Percentiles rank a stretch among this genome's conserved stretches.
Evolutionary conservation across 306 rosid species (phyloP).

Genomic region (Albizia julibrissin): DNA sequence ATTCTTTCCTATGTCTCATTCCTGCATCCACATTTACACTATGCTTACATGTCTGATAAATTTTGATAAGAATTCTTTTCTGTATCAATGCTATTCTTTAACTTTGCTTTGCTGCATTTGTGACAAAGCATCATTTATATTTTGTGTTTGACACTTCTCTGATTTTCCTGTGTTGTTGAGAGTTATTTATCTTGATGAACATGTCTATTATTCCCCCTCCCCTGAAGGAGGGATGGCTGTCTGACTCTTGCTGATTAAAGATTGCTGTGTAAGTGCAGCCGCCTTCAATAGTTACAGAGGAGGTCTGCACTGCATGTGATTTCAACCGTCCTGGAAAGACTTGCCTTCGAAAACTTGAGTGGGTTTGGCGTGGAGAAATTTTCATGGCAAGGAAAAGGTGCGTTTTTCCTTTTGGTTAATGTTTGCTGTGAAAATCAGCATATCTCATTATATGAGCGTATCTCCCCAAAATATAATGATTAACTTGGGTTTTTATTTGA

Average conservation of each 20-base stretch:
- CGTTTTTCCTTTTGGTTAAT: slow-evolving; percentile 24
- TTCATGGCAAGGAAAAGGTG: slow-evolving; percentile 90
- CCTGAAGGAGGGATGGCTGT: neutral
- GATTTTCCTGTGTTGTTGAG: slow-evolving; percentile 14
- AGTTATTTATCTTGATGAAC: slow-evolving; percentile 16
- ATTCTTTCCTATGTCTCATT: slow-evolving; percentile 12
- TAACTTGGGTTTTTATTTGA: slow-evolving; percentile 33
- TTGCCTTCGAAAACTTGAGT: slow-evolving; percentile 95
- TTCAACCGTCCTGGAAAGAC: slow-evolving; percentile 96
- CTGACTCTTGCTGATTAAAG: neutral
- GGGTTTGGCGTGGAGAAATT: slow-evolving; percentile 99
- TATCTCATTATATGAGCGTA: slow-evolving; percentile 15
- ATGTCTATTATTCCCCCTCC: slow-evolving; percentile 15
- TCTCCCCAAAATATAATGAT: slow-evolving; percentile 30
- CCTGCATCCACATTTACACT: neutral
- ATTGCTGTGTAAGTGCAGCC: slow-evolving; percentile 66
- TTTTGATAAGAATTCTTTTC: neutral
- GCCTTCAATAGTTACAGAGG: slow-evolving; percentile 91
- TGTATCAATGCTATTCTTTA: slow-evolving; percentile 6
- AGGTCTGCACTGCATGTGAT: slow-evolving; percentile 98
- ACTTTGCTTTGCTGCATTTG: slow-evolving; percentile 18
- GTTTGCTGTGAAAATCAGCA: neutral
- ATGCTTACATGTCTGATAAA: neutral
- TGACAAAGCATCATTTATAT: neutral
- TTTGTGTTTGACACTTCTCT: neutral